Percentiles rank a stretch among this genome's conserved stretches.
These are phyloP conservation scores for Geotrichum histeridarum DNA, from an alignment of 1,139 yeast genomes.

Conservation along the genomic window DNA sequence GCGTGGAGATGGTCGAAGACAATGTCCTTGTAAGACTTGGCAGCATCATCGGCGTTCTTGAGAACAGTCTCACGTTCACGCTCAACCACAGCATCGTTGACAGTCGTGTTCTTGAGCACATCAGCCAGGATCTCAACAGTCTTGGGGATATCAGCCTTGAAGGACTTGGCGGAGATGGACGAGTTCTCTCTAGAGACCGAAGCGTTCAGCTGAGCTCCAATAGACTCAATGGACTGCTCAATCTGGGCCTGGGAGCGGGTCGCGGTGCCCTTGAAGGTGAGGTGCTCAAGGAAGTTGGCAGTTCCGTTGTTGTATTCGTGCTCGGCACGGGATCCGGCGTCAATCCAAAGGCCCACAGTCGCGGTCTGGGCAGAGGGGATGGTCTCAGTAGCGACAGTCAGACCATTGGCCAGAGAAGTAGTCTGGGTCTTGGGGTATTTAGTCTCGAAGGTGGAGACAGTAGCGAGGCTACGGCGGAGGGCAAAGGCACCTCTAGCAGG, in stretches of 20 bases:
- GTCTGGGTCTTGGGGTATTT: constrained; percentile 49
- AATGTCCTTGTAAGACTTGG: constrained; percentile 95
- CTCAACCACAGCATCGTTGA: constrained; percentile 81
- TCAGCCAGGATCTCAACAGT: constrained; percentile 88
- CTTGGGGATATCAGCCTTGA: constrained; percentile 72
- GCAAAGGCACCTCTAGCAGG: constrained; percentile 8
- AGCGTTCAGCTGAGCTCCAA: constrained; percentile 95
- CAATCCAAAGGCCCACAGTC: constrained; percentile 95
- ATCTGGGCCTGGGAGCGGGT: constrained; percentile 75
- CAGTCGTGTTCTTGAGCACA: constrained; percentile 76
- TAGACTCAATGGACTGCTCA: constrained; percentile 89
- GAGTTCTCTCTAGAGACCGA: constrained; percentile 96
- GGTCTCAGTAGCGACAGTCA: constrained; percentile 86
- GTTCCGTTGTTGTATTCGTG: constrained; percentile 80
- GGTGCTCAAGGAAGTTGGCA: constrained; percentile 93
- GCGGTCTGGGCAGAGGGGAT: constrained; percentile 91
- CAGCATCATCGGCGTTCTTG: constrained; percentile 95
- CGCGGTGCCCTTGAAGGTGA: constrained; percentile 91
- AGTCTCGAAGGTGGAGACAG: constrained; percentile 29
- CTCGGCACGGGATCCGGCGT: constrained; percentile 97
- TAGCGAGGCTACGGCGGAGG: constrained; percentile 26
- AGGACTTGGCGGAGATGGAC: constrained; percentile 88
- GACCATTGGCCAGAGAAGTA: constrained; percentile 70
- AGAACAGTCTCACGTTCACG: constrained; percentile 93
- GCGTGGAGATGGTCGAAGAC: constrained; percentile 97